Evolutionary conservation across 345 rosid genomes (phyloP).

Genomic region (Rhodamnia argentea): DNA sequence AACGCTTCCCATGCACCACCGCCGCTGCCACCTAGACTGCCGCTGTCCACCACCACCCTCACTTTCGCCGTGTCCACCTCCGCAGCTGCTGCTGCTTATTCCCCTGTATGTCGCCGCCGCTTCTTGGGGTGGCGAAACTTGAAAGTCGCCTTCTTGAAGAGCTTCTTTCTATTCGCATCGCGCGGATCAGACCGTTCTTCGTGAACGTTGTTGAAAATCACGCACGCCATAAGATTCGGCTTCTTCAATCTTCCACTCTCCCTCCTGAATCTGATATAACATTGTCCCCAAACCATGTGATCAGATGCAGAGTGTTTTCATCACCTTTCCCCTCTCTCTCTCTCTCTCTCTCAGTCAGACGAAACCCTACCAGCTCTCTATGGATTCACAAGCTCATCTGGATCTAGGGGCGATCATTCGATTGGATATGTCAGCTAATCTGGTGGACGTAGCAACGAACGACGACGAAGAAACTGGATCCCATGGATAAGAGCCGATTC

Average conservation of each 20-base stretch:
- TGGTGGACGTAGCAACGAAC: not conserved
- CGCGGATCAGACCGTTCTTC: not conserved
- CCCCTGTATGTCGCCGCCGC: no score
- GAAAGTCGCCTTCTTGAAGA: not conserved
- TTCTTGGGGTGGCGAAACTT: not conserved
- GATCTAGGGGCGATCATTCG: not conserved
- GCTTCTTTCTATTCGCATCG: not conserved
- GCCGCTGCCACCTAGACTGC: not conserved
- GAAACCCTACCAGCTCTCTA: not conserved
- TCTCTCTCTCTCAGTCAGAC: no score
- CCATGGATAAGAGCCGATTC: slow-evolving; percentile 20
- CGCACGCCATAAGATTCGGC: not conserved
- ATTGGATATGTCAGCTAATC: not conserved
- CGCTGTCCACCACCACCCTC: not conserved
- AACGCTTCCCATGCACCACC: not conserved
- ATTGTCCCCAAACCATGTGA: no score
- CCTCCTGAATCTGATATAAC: not conserved
- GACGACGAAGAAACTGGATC: slow-evolving; percentile 40
- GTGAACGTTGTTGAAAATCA: not conserved
- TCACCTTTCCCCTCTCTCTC: no score
- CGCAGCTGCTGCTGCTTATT: no score
- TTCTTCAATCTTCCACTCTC: not conserved
- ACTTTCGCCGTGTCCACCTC: not conserved
- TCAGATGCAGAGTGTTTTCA: no score
- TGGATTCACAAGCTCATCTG: not conserved